Base-by-base conservation (phyloP, 371 early-diverging fungal genomes). In the Apophysomyces trapeziformis region DNA sequence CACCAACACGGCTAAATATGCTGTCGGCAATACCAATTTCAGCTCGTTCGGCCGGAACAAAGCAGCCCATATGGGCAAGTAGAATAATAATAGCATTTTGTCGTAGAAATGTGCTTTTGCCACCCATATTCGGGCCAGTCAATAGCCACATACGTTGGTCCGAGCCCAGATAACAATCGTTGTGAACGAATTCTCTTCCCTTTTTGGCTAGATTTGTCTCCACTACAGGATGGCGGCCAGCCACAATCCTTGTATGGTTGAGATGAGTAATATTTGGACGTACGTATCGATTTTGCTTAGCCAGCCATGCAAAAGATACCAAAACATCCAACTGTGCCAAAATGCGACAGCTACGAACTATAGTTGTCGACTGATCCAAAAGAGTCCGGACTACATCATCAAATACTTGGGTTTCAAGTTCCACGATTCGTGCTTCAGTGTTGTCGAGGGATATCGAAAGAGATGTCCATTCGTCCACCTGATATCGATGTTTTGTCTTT, bases 121-220 rank as follows among this genome's bases (percentile, higher is more conserved):
- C 97, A 12, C 96, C 97, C 97, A 97, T 97, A 67, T 97, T 97
- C 0, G 97, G 96, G 0, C 90, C 96, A 39, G 95, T 96, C 64
- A 96, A 44, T 16, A 92, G 73, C 87, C 89, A 92, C n/a, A 88
- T 58, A 7, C 86, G 74, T 16, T 84, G 70, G 5, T 85, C 69
- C 5, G 71, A 67, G 8, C 79, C 84, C 8, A 97, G 74, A 11
- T 69, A 9, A 56, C 90, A 89, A 68, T 93, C 90, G 60, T 96
- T 97, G n/a, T 77, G 74, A 13, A 90, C 79, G 75, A 92, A 96
- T 38, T 87, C 72, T 9, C 84, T 77, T 4, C 87, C 89, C 41
- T 82, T 82, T 8, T 68, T 66, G 26, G 85, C 79, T 21, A 95
- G 83, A 59, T 87, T 82, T 21, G 80, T 58, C 69, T 97, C 98